phyloP scores from a whole-genome alignment of 2,329 filamentous ascomycete species.

The Helotiales sp. region DNA sequence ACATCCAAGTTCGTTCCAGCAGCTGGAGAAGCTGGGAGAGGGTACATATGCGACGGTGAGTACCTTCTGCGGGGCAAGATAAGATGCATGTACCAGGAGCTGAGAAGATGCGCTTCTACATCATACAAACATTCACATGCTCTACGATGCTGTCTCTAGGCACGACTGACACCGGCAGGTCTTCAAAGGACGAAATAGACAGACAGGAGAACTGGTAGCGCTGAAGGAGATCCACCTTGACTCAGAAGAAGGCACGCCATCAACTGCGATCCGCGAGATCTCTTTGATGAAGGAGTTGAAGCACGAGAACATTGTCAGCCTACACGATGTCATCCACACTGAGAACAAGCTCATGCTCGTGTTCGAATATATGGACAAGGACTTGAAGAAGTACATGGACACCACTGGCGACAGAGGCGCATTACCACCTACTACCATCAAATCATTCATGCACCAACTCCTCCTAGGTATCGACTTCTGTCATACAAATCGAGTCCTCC shows the following conservation, averaged over 20 bases:
- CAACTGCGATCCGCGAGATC: slow-evolving; percentile 96
- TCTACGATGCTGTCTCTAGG: background rate
- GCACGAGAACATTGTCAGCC: slow-evolving; percentile 95
- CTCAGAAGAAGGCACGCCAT: slow-evolving; percentile 95
- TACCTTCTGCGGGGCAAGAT: background rate
- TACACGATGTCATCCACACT: slow-evolving; percentile 98
- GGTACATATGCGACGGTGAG: slow-evolving; percentile 94
- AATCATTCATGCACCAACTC: slow-evolving; percentile 98
- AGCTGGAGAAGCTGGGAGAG: slow-evolving; percentile 98
- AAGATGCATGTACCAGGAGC: background rate
- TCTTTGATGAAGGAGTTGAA: slow-evolving; percentile 99
- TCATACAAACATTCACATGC: background rate
- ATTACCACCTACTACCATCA: slow-evolving; percentile 87
- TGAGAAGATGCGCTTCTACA: background rate
- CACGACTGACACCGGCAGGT: slow-evolving; percentile 58
- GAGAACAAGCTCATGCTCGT: slow-evolving; percentile 99
- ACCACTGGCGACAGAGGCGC: slow-evolving; percentile 85
- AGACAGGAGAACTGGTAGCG: slow-evolving; percentile 94
- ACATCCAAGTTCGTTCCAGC: slow-evolving; percentile 91
- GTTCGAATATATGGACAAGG: slow-evolving; percentile 98
- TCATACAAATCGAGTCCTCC: slow-evolving; percentile 93
- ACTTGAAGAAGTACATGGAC: slow-evolving; percentile 99
- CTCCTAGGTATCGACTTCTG: slow-evolving; percentile 96
- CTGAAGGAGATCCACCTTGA: slow-evolving; percentile 99
- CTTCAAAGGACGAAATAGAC: slow-evolving; percentile 96